Evolutionary conservation across 1,284 basidiomycete genomes (phyloP).

Genomic region (Dichomitus squalens): DNA sequence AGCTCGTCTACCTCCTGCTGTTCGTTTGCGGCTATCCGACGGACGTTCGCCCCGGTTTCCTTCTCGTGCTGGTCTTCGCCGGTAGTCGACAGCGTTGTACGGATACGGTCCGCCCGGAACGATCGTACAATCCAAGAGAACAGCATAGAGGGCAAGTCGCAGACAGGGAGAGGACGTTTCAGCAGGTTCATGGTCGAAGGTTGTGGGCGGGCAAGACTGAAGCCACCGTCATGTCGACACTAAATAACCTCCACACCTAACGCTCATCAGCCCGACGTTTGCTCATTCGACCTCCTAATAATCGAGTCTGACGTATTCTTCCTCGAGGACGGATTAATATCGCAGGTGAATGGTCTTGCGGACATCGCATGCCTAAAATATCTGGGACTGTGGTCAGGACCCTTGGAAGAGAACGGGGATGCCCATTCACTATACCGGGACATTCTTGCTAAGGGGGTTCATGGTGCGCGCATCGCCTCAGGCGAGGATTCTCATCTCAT

Average conservation of each 20-base stretch:
- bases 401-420: too few species aligned
- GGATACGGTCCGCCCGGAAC: neutral
- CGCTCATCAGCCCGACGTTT: too few species aligned
- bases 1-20: neutral
- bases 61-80: neutral
- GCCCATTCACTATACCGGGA: too few species aligned
- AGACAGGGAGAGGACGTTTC: neutral
- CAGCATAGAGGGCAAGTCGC: neutral
- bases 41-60: neutral
- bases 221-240: neutral
- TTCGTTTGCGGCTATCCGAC: neutral
- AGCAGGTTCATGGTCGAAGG: neutral
- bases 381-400: too few species aligned
- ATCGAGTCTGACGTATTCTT: too few species aligned
- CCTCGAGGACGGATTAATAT: too few species aligned
- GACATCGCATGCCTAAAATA: too few species aligned
- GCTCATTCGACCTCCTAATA: too few species aligned
- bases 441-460: too few species aligned
- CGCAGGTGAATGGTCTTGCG: too few species aligned
- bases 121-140: neutral
- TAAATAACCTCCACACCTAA: neutral
- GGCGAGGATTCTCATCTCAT: too few species aligned
- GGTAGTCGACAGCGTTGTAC: neutral
- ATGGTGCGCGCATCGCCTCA: too few species aligned
- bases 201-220: neutral